Evolutionary conservation across 2,329 filamentous ascomycete genomes (phyloP).

Genomic region (Albophoma yamanashiensis): DNA sequence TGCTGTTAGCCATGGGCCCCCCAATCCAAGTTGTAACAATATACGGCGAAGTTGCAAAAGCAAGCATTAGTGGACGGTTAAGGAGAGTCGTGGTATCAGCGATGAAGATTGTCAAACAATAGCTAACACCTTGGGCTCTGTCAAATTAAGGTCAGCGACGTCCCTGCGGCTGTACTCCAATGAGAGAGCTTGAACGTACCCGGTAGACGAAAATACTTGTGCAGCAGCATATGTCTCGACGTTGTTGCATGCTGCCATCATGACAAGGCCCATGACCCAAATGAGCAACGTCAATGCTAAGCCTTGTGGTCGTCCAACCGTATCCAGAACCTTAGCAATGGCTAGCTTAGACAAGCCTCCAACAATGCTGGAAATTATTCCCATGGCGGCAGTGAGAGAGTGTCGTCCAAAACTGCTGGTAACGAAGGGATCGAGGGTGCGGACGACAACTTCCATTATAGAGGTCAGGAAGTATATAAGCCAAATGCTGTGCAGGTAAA

Average conservation of each 20-base stretch:
- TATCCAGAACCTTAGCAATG: constrained; percentile 50
- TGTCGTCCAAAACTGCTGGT: constrained; percentile 34
- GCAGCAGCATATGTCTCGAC: constrained; percentile 36
- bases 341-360: constrained; percentile 47
- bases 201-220: constrained; percentile 45
- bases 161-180: neutral
- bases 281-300: constrained; percentile 39
- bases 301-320: constrained; percentile 50
- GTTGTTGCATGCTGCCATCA: constrained; percentile 47
- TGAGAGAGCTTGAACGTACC: constrained; percentile 19
- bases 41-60: constrained; percentile 54
- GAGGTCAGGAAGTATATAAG: constrained; percentile 27
- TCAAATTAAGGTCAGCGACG: neutral
- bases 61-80: constrained; percentile 42
- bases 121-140: constrained; percentile 27
- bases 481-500: constrained; percentile 21
- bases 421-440: constrained; percentile 28
- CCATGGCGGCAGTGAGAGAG: constrained; percentile 36
- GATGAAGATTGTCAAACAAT: constrained; percentile 22
- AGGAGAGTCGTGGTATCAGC: constrained; percentile 4
- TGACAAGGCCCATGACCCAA: constrained; percentile 36
- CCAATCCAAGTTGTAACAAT: constrained; percentile 56
- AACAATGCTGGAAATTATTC: constrained; percentile 38
- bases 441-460: constrained; percentile 24
- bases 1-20: constrained; percentile 40